phyloP scores from a whole-genome alignment of 176 grass and related monocot genomes.

The Phragmites australis region DNA sequence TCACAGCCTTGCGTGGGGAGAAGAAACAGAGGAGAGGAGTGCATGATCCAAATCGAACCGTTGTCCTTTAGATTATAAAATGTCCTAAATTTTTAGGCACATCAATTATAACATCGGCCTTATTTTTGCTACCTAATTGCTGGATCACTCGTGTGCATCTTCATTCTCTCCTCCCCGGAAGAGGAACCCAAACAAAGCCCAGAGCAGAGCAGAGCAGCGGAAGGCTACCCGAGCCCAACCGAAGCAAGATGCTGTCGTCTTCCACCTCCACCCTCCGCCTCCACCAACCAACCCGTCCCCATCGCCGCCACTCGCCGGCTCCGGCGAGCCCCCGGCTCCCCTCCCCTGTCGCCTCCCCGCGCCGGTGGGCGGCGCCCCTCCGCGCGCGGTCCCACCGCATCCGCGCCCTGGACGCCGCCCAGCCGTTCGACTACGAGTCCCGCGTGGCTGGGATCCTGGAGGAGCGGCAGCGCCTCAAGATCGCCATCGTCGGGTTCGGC shows the following conservation, averaged over 20 bases:
- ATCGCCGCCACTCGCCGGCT: constrained; percentile 1
- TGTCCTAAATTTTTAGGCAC: no score
- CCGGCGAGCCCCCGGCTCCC: constrained; percentile 19
- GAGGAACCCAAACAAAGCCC: no score
- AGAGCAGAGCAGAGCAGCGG: neutral
- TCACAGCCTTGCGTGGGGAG: no score
- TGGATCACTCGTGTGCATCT: no score
- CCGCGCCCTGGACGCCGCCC: constrained; percentile 56
- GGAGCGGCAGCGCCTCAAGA: constrained; percentile 71
- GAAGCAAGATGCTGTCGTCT: constrained; percentile 48
- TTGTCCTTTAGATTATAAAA: no score
- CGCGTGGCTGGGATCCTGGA: constrained; percentile 48
- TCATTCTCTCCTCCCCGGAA: no score
- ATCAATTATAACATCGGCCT: no score
- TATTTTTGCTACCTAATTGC: no score
- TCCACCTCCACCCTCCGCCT: constrained; percentile 43
- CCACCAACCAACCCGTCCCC: constrained; percentile 35
- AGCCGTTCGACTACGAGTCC: constrained; percentile 70
- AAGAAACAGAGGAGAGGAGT: no score
- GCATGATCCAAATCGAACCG: no score
- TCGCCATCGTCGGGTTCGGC: constrained; percentile 88
- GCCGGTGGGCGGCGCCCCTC: neutral
- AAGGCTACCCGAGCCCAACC: neutral
- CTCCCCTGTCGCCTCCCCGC: neutral
- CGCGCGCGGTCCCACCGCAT: constrained; percentile 26